These are phyloP conservation scores for Penicillium desertorum DNA, from an alignment of 495 filamentous ascomycete genomes.

Conservation along the genomic window DNA sequence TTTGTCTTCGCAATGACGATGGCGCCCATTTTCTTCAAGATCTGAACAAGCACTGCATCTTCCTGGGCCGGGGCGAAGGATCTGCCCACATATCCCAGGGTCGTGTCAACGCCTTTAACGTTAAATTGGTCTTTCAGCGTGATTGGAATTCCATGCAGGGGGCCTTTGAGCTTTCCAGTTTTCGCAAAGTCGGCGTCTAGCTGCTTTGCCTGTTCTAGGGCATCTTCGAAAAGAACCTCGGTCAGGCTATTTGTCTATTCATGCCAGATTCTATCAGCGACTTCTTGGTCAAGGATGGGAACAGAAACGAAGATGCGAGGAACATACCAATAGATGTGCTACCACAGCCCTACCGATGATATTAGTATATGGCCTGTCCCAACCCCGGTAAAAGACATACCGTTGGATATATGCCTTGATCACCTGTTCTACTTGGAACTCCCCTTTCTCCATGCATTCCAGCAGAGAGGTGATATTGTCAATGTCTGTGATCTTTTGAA, in stretches of 20 bases:
- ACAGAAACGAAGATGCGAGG: background rate
- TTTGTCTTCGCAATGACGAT: slow-evolving; percentile 63
- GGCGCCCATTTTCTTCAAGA: slow-evolving; percentile 50
- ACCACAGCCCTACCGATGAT: slow-evolving; percentile 43
- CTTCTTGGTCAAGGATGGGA: background rate
- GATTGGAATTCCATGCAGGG: slow-evolving; percentile 66
- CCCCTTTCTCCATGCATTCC: slow-evolving; percentile 34
- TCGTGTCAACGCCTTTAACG: slow-evolving; percentile 57
- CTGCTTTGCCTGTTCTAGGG: slow-evolving; percentile 54
- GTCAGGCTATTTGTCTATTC: slow-evolving; percentile 58
- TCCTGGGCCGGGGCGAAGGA: slow-evolving; percentile 50
- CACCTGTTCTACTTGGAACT: slow-evolving; percentile 45
- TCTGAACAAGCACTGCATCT: slow-evolving; percentile 49
- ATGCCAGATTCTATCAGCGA: background rate
- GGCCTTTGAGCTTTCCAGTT: slow-evolving; percentile 52
- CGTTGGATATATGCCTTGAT: slow-evolving; percentile 49
- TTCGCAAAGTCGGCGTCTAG: slow-evolving; percentile 53
- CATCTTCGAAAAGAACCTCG: slow-evolving; percentile 63
- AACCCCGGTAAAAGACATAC: slow-evolving; percentile 28
- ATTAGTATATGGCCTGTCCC: background rate
- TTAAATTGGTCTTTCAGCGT: slow-evolving; percentile 68
- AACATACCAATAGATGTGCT: slow-evolving; percentile 54
- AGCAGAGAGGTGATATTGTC: slow-evolving; percentile 38
- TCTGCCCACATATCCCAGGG: slow-evolving; percentile 57
- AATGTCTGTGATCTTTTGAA: slow-evolving; percentile 42